Evolutionary conservation across 768 basidiomycete genomes (phyloP).

Genomic region (Leccinum truebloodii): DNA sequence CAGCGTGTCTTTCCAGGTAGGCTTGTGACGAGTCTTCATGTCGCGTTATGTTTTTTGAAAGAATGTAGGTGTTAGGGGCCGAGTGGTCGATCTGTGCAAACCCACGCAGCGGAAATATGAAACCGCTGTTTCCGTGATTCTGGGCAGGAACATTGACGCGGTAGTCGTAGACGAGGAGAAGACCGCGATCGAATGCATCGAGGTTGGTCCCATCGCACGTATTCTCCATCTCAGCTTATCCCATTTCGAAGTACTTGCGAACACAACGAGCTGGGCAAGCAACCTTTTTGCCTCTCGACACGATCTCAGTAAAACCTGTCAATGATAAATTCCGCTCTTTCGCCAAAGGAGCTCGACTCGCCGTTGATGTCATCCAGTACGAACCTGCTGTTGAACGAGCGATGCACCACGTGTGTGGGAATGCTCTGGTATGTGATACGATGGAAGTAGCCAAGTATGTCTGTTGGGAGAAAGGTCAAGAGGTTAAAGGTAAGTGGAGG

Average conservation of each 20-base stretch:
- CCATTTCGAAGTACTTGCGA: conserved; percentile 75
- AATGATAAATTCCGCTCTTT: conserved; percentile 95
- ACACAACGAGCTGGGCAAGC: conserved; percentile 94
- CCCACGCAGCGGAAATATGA: conserved; percentile 93
- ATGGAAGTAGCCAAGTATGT: conserved; percentile 91
- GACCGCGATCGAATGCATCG: conserved; percentile 96
- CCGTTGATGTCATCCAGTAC: conserved; percentile 82
- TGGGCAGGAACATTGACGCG: conserved; percentile 93
- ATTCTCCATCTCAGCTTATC: conserved; percentile 1
- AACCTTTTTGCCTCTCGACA: conserved; percentile 98
- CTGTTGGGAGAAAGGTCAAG: conserved; percentile 92
- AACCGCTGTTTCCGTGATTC: conserved; percentile 84
- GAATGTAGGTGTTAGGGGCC: conserved; percentile 78
- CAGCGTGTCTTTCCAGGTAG: conserved; percentile 89
- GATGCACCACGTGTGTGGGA: conserved; percentile 96
- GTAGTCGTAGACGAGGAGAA: conserved; percentile 97
- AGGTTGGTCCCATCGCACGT: conserved; percentile 52
- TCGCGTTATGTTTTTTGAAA: background rate
- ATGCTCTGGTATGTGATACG: conserved; percentile 91
- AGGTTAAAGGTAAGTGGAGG: conserved; percentile 88
- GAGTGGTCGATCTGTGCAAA: conserved; percentile 92
- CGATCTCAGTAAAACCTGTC: conserved; percentile 89
- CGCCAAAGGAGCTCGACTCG: conserved; percentile 82
- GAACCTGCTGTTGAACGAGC: conserved; percentile 88
- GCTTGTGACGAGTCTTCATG: conserved; percentile 1